A percentile compares a stretch with the other conserved stretches of the same genome.
Evolutionary conservation across 2,329 filamentous ascomycete species (phyloP).

Genomic region (Penicillium griseofulvum): DNA sequence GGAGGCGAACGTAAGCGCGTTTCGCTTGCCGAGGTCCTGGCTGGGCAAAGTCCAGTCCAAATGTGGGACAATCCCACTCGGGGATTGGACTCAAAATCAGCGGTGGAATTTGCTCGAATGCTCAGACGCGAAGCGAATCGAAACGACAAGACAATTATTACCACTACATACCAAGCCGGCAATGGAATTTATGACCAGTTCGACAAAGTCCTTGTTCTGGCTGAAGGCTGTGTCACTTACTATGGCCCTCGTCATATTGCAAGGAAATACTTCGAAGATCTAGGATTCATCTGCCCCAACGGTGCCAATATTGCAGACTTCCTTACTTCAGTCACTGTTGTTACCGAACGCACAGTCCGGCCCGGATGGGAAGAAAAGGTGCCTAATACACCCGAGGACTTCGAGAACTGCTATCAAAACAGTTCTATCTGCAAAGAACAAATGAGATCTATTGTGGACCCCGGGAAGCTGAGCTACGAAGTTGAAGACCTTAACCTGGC

Average conservation of each 20-base stretch:
- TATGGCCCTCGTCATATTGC: slow-evolving; percentile 60
- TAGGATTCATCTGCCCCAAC: slow-evolving; percentile 62
- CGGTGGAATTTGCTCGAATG: slow-evolving; percentile 57
- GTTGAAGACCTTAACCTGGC: slow-evolving; percentile 30
- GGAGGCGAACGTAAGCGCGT: slow-evolving; percentile 68
- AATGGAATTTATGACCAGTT: slow-evolving; percentile 67
- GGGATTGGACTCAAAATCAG: slow-evolving; percentile 64
- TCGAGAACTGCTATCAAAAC: slow-evolving; percentile 51
- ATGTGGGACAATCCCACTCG: slow-evolving; percentile 67
- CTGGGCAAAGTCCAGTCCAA: slow-evolving; percentile 53
- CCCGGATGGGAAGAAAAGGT: slow-evolving; percentile 32
- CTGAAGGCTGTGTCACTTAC: slow-evolving; percentile 62
- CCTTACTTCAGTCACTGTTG: slow-evolving; percentile 62
- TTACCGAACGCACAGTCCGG: slow-evolving; percentile 46
- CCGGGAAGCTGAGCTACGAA: slow-evolving; percentile 31
- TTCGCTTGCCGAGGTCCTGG: slow-evolving; percentile 59
- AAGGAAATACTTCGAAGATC: slow-evolving; percentile 59
- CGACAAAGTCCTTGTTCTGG: slow-evolving; percentile 66
- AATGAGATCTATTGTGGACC: slow-evolving; percentile 44
- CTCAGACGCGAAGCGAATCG: slow-evolving; percentile 61
- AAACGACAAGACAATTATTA: slow-evolving; percentile 57
- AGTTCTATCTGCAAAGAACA: slow-evolving; percentile 53
- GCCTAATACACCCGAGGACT: slow-evolving; percentile 37
- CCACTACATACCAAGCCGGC: slow-evolving; percentile 66
- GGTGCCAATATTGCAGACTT: slow-evolving; percentile 65